A percentile compares a stretch with the other conserved stretches of the same genome.
Evolutionary conservation across 108 stramenopile species (phyloP).

Genomic region (Ochromonas danica): DNA sequence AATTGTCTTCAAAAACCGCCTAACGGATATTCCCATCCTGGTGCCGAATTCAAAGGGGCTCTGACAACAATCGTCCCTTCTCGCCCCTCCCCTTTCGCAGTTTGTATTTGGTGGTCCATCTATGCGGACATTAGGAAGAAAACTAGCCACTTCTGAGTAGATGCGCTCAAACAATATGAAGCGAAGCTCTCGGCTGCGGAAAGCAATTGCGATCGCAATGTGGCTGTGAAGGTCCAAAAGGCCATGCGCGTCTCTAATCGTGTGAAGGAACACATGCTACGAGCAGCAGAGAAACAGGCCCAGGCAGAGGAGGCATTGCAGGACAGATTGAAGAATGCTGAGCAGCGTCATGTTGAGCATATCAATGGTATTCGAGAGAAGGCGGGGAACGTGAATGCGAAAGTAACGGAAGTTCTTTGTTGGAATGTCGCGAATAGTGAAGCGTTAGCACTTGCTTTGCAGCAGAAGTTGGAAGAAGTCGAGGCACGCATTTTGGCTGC

Average conservation of each 20-base stretch:
- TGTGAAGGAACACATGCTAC: not conserved
- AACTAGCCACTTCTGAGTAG: slow-evolving; percentile 25
- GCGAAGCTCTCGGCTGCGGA: not conserved
- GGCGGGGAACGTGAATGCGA: slow-evolving; percentile 31
- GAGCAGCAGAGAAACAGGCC: not conserved
- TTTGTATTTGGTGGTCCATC: not conserved
- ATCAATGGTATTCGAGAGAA: not conserved
- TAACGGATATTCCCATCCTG: not conserved
- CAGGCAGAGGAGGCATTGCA: slow-evolving; percentile 2
- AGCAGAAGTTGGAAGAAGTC: slow-evolving; percentile 23
- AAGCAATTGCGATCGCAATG: slow-evolving; percentile 19
- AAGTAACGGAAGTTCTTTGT: slow-evolving; percentile 9
- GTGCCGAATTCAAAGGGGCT: not conserved
- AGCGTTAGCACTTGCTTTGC: not conserved
- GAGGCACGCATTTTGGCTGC: slow-evolving; percentile 30
- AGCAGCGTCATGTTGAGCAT: slow-evolving; percentile 1
- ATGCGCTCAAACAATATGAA: slow-evolving; percentile 8
- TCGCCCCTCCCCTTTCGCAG: no score
- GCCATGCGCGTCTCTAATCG: not conserved
- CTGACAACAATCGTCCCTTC: not conserved
- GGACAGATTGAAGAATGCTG: not conserved
- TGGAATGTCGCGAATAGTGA: not conserved
- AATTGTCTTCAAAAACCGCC: not conserved
- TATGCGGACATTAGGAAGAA: not conserved
- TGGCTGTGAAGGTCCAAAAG: slow-evolving; percentile 22